Conservation (phyloP, 78 protist species). For the Dictyostelium citrinum region DNA sequence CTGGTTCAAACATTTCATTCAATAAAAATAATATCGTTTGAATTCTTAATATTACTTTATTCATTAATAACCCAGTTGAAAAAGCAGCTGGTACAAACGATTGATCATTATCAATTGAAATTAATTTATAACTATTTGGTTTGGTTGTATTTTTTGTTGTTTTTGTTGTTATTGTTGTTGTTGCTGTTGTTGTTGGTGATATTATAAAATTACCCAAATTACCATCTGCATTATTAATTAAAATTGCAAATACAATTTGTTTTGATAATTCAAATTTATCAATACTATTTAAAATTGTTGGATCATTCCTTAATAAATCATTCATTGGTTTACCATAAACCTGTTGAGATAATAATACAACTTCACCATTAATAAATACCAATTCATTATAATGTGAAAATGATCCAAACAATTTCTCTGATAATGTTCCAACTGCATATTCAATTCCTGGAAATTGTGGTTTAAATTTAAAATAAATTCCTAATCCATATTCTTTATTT, state of each 20-base stretch:
- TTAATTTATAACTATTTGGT: background rate
- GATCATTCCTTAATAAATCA: background rate
- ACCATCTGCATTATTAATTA: background rate
- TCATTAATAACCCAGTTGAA: background rate
- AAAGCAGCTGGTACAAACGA: background rate
- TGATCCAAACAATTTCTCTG: background rate
- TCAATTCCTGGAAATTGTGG: constrained; percentile 4
- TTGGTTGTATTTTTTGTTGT: too few species aligned
- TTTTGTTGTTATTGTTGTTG: too few species aligned
- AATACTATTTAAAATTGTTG: background rate
- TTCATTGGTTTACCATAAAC: background rate
- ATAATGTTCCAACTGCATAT: background rate
- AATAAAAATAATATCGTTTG: background rate
- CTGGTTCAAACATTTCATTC: background rate
- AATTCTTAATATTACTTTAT: background rate
- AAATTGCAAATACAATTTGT: background rate
- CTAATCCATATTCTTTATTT: background rate
- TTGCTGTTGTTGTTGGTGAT: background rate
- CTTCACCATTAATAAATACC: background rate
- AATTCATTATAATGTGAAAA: background rate
- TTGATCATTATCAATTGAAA: background rate
- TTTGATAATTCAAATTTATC: background rate
- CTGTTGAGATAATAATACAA: background rate
- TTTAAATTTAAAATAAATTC: background rate
- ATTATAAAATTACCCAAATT: background rate